A percentile compares a stretch with the other conserved stretches of the same genome.
Conservation (phyloP, 2,329 filamentous ascomycete genomes). For the Periconia sp. region DNA sequence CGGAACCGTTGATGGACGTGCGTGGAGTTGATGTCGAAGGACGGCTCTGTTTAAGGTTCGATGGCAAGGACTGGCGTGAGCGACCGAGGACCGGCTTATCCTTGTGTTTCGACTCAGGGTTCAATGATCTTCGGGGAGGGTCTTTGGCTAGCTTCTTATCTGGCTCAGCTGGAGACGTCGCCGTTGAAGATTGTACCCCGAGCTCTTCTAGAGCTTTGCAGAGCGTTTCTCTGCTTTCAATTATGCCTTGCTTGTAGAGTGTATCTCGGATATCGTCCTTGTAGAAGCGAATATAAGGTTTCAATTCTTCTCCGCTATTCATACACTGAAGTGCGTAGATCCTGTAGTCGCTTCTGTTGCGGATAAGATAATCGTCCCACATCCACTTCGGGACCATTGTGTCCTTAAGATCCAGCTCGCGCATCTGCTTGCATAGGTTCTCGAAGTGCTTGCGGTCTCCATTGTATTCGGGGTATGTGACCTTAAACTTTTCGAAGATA, state of each 20-base stretch:
- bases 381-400: constrained; percentile 44
- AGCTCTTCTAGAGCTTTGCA: constrained; percentile 29
- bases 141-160: too few species aligned
- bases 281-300: constrained; percentile 43
- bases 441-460: constrained; percentile 40
- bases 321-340: constrained; percentile 29
- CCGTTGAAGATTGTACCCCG: constrained; percentile 9
- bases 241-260: constrained; percentile 30
- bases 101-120: too few species aligned
- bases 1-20: background rate
- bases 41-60: too few species aligned
- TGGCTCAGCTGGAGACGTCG: too few species aligned
- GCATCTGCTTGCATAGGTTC: constrained; percentile 35
- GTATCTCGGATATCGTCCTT: constrained; percentile 37
- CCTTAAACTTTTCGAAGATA: constrained; percentile 35
- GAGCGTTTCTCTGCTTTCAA: constrained; percentile 22
- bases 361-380: constrained; percentile 49
- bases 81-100: too few species aligned
- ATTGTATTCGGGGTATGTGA: constrained; percentile 44
- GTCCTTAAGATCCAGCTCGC: constrained; percentile 33
- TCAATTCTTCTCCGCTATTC: constrained; percentile 26
- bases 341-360: constrained; percentile 40
- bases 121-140: too few species aligned
- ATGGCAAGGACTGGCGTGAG: constrained; percentile 26
- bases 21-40: background rate